Evolutionary conservation across 2,329 filamentous ascomycete species (phyloP).

Genomic region (Cadophora sp.): DNA sequence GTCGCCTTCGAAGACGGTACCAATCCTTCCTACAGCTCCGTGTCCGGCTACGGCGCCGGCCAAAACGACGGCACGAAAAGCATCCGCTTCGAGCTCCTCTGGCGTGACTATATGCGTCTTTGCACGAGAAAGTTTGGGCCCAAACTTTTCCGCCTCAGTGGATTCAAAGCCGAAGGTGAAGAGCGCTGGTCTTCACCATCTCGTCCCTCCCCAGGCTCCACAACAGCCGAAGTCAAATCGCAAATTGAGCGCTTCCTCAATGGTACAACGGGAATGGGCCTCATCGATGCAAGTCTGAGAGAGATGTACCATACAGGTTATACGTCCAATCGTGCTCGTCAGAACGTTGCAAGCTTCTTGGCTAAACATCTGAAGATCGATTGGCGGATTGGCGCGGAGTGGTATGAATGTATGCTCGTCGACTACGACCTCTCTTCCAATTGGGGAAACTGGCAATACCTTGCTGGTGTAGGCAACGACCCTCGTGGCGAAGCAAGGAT

Average conservation of each 20-base stretch:
- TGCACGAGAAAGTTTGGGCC: constrained; percentile 73
- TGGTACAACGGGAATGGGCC: constrained; percentile 75
- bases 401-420: constrained; percentile 77
- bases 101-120: constrained; percentile 83
- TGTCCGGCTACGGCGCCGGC: constrained; percentile 65
- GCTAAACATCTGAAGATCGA: constrained; percentile 77
- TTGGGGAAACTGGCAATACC: constrained; percentile 86
- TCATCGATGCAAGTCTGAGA: constrained; percentile 79
- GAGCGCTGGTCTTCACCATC: constrained; percentile 41
- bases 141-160: constrained; percentile 68
- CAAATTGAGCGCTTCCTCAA: constrained; percentile 65
- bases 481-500: constrained; percentile 71
- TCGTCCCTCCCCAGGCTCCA: constrained; percentile 32
- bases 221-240: constrained; percentile 52
- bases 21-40: constrained; percentile 34
- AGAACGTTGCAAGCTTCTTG: constrained; percentile 79
- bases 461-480: constrained; percentile 81
- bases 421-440: constrained; percentile 81
- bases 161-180: constrained; percentile 60
- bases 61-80: constrained; percentile 75
- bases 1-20: constrained; percentile 72
- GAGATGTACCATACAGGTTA: constrained; percentile 80
- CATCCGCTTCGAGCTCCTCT: constrained; percentile 76
- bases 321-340: constrained; percentile 76
- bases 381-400: constrained; percentile 82